A percentile compares a stretch with the other conserved stretches of the same genome.
These are phyloP conservation scores for Hanseniaspora thailandica DNA, from an alignment of 805 yeast genomes.

Conservation along the genomic window DNA sequence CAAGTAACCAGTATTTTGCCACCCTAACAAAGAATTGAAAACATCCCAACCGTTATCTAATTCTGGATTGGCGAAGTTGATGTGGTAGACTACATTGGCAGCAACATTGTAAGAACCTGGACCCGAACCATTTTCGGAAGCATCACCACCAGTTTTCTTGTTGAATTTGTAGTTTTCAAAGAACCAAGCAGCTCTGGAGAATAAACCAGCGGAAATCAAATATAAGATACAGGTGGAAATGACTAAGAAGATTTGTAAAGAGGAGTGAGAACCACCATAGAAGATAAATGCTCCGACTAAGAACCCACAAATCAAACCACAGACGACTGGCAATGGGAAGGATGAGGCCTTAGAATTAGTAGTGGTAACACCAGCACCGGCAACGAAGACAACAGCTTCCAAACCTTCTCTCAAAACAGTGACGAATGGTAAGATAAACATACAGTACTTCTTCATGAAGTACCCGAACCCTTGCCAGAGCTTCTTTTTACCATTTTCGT, in stretches of 20 bases:
- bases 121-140: slow-evolving; percentile 83
- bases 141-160: slow-evolving; percentile 79
- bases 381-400: slow-evolving; percentile 91
- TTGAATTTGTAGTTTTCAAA: slow-evolving; percentile 62
- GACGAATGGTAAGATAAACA: slow-evolving; percentile 81
- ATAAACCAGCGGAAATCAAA: slow-evolving; percentile 82
- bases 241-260: slow-evolving; percentile 80
- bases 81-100: slow-evolving; percentile 74
- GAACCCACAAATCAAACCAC: slow-evolving; percentile 73
- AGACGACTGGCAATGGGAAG: slow-evolving; percentile 86
- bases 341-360: slow-evolving; percentile 47
- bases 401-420: slow-evolving; percentile 94
- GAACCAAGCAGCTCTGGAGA: slow-evolving; percentile 87
- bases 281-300: slow-evolving; percentile 59
- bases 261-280: slow-evolving; percentile 68
- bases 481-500: slow-evolving; percentile 34
- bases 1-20: slow-evolving; percentile 94
- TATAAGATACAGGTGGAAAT: slow-evolving; percentile 81
- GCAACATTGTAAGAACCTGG: slow-evolving; percentile 85
- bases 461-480: slow-evolving; percentile 31
- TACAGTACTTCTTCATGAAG: slow-evolving; percentile 60
- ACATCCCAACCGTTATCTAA: slow-evolving; percentile 92
- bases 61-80: slow-evolving; percentile 93
- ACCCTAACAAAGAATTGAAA: slow-evolving; percentile 85
- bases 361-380: slow-evolving; percentile 76